Evolutionary conservation across 2,329 filamentous ascomycete species (phyloP).

Genomic region (Arthrobotrys sinensis): DNA sequence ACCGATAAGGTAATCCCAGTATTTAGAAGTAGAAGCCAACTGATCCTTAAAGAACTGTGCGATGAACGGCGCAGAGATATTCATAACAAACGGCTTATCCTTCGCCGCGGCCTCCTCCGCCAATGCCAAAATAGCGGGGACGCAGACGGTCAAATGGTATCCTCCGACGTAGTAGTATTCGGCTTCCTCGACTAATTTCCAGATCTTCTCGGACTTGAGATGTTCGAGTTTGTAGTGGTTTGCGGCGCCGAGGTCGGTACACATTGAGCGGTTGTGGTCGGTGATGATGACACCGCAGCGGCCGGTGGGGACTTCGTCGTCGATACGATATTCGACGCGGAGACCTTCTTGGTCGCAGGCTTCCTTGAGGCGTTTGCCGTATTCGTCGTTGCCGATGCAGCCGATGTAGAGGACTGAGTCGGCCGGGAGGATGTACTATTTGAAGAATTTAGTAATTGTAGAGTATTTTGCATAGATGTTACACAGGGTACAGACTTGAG

Average conservation of each 20-base stretch:
- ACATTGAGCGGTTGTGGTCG: constrained; percentile 93
- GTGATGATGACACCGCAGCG: constrained; percentile 98
- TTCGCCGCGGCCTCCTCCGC: constrained; percentile 89
- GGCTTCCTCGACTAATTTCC: constrained; percentile 90
- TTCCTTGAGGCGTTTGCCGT: constrained; percentile 87
- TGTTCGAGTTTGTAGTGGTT: constrained; percentile 98
- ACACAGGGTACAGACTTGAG: constrained; percentile 73
- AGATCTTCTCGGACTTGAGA: constrained; percentile 90
- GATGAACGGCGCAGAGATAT: constrained; percentile 95
- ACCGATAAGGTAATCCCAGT: constrained; percentile 96
- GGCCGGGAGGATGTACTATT: constrained; percentile 86
- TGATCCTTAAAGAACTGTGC: constrained; percentile 97
- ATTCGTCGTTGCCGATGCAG: constrained; percentile 95
- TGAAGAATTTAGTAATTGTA: neutral
- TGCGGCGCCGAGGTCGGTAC: constrained; percentile 93
- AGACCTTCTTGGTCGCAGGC: constrained; percentile 86
- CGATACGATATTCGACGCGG: constrained; percentile 93
- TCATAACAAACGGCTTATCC: constrained; percentile 80
- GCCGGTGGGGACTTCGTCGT: constrained; percentile 86
- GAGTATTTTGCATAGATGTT: neutral
- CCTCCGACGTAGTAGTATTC: constrained; percentile 94
- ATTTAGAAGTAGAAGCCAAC: constrained; percentile 86
- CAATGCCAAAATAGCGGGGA: constrained; percentile 88
- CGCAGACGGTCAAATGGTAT: constrained; percentile 97
- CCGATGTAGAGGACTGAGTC: constrained; percentile 95